phyloP scores from a whole-genome alignment of 2,329 filamentous ascomycete species.

The Calonectria multiphialidica region DNA sequence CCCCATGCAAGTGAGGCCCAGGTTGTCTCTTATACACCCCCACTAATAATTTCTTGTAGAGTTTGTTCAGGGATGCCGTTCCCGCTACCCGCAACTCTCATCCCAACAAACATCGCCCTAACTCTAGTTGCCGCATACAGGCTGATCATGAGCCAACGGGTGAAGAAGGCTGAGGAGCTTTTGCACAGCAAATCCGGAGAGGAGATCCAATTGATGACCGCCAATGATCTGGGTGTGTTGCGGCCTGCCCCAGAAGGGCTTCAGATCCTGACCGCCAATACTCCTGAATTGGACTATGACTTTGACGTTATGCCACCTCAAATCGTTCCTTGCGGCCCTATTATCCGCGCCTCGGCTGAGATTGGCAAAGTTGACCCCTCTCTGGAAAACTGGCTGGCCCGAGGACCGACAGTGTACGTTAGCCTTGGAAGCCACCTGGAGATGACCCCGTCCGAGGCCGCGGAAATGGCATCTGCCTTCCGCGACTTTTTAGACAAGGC shows the following conservation, averaged over 20 bases:
- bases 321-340: background rate
- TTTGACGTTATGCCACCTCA: background rate
- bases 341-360: background rate
- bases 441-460: background rate
- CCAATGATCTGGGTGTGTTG: conserved; percentile 4
- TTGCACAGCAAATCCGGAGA: background rate
- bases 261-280: background rate
- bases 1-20: background rate
- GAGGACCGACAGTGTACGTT: background rate
- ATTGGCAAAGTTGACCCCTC: background rate
- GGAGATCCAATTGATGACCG: background rate
- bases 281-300: background rate
- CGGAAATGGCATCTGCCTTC: conserved; percentile 13
- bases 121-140: background rate
- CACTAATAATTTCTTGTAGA: background rate
- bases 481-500: background rate
- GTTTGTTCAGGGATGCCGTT: conserved; percentile 13
- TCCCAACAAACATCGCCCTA: conserved; percentile 3
- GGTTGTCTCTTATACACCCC: background rate
- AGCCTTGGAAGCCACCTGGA: conserved; percentile 4
- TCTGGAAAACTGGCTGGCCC: background rate
- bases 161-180: background rate
- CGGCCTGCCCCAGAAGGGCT: background rate
- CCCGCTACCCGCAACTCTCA: background rate
- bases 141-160: conserved; percentile 5